Base-by-base conservation (phyloP, 176 grass and related monocot genomes). In the Puya raimondii region DNA sequence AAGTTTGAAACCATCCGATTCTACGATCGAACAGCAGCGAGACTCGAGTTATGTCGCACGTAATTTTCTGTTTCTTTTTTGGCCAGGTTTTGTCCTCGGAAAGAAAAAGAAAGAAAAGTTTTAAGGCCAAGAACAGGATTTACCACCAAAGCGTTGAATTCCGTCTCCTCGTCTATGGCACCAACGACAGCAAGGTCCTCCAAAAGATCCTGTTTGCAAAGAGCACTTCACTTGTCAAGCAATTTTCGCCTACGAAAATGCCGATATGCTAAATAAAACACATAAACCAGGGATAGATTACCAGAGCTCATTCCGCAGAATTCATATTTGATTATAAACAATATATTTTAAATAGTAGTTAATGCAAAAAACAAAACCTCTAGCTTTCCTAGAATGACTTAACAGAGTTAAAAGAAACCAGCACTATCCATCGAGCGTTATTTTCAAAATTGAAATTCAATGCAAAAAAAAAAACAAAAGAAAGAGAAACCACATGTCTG, bases 121-220 rank as follows among this genome's bases (percentile, higher is more conserved):
- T 59, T 61, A 42, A 42, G 33, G 33, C 33, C 33, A 42, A 42
- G 33, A 42, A 42, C 33, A 42, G 33, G 5, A 42, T 42, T 7
- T 89, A 96, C 92, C 81, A 96, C 92, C 67, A 96, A 74, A 81
- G 88, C 81, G 53, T 91, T 90, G 78, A 96, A 96, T 77, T 91
- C 86, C 12, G 88, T 89, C 71, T 96, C 93, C 80, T 92, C 93
- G 1, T 85, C 84, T 47, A 92, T 76, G 51, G 88, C 84, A 15
- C 29, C 75, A 11, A 79, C 51, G 63, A 89, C 51, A 72, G 69
- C 87, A 73, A 83, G 81, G 76, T 96, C 88, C 26, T 87, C 89
- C 81, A 92, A 80, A 23, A 96, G 84, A 74, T 90, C 93, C 93
- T 96, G 87, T 79, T 74, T 61, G 13, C 8, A 18, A 52, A 67